Evolutionary conservation across 257 asterid genomes (phyloP), one percentile per base, ranked within the genome.

Genomic region (Cynanchum wilfordii): DNA sequence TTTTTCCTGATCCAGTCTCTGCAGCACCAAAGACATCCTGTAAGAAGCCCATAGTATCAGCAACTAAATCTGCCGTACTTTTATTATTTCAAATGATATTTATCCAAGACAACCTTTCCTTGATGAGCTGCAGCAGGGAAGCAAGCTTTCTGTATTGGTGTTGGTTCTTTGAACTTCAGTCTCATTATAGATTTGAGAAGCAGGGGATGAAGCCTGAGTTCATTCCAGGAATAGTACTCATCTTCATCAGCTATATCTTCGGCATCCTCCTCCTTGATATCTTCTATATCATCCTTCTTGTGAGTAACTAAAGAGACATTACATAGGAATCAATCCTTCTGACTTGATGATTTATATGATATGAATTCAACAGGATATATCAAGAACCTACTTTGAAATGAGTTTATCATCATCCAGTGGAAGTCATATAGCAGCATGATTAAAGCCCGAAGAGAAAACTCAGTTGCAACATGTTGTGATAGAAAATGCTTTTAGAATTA

Each of bases 21-120:
- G 99, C 99, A 68, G 99, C 99, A 82, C 99, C 99, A 74, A 91
- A 85, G 71, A 94, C 96, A 86, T 94, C 99, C 98, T 94, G 88
- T 66, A 76, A 72, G 79, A 81, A 75, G 69, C 33, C 58, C 68
- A 77, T 20, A 74, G 50, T 55, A 74, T 84, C 20, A 86, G 78
- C 69, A 66, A 57, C 63, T 38, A 10, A 36, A 64, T 64, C 49
- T 64, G 4, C 12, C 4, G 4, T 19, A 20, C 16, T 64, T 19
- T 33, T 8, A 60, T 38, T 67, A 51, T 40, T 56, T 68, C 66
- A 76, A 76, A 69, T 65, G 51, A 67, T 62, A 4, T 36, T 47
- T 70, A 36, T 75, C 77, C 72, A 75, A 56, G 47, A 72, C 78
- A 75, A 90, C 99, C 99, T 94, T 94, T 80, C 99, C 99, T 83